Conservation (phyloP, 2,329 filamentous ascomycete genomes). For the Colletotrichum tropicale region DNA sequence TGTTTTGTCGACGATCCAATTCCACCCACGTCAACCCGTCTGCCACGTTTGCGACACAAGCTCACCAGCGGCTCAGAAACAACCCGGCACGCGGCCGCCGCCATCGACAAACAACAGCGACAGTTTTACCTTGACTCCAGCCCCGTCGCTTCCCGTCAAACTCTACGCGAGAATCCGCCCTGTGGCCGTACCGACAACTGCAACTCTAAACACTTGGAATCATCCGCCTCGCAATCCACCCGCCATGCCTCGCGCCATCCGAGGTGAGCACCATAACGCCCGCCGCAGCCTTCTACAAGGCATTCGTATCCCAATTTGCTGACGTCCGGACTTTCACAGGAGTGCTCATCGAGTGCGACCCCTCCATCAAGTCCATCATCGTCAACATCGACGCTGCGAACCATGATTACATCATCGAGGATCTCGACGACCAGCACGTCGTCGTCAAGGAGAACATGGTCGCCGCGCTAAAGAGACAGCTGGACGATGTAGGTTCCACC, state of each 20-base stretch:
- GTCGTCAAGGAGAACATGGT: constrained; percentile 79
- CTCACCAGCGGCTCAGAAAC: background rate
- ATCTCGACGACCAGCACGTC: constrained; percentile 77
- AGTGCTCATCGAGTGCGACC: constrained; percentile 80
- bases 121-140: background rate
- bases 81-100: background rate
- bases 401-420: constrained; percentile 79
- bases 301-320: constrained; percentile 1
- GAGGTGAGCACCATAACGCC: constrained; percentile 41
- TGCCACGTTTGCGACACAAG: background rate
- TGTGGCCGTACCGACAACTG: background rate
- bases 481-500: constrained; percentile 64
- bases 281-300: background rate
- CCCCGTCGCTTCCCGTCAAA: background rate
- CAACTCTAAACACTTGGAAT: background rate
- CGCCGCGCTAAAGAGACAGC: constrained; percentile 66
- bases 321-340: constrained; percentile 45
- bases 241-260: constrained; percentile 61
- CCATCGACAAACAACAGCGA: background rate
- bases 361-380: constrained; percentile 88
- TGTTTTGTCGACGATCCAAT: background rate
- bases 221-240: background rate
- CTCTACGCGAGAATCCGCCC: background rate
- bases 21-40: background rate
- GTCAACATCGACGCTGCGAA: constrained; percentile 73